Evolutionary conservation across 2,329 filamentous ascomycete species (phyloP).

Genomic region (Sarocladium strictum): DNA sequence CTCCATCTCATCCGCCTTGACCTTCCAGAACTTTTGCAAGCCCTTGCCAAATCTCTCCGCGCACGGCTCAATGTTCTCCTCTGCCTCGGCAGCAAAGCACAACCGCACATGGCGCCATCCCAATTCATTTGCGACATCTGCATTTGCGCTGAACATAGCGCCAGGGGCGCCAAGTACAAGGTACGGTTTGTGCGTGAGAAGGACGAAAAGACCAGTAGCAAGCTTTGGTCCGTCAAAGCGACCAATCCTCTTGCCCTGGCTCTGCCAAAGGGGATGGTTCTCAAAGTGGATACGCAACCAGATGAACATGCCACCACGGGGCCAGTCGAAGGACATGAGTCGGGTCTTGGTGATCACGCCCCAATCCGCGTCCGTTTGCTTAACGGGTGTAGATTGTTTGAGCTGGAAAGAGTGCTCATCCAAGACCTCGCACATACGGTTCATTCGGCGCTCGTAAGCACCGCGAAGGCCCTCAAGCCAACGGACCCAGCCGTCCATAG

Average conservation of each 20-base stretch:
- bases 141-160: conserved; percentile 63
- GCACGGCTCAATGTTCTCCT: conserved; percentile 58
- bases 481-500: conserved; percentile 78
- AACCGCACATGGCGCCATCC: conserved; percentile 71
- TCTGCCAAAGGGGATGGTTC: conserved; percentile 61
- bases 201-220: conserved; percentile 62
- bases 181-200: conserved; percentile 63
- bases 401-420: conserved; percentile 62
- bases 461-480: conserved; percentile 84
- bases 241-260: conserved; percentile 22
- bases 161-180: conserved; percentile 68
- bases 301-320: conserved; percentile 86
- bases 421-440: conserved; percentile 66
- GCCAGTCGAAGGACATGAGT: conserved; percentile 72
- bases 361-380: conserved; percentile 53
- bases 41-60: conserved; percentile 62
- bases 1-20: conserved; percentile 64
- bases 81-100: conserved; percentile 81
- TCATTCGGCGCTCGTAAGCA: conserved; percentile 81
- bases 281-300: conserved; percentile 73
- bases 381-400: conserved; percentile 50
- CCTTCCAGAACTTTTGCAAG: conserved; percentile 68
- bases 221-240: conserved; percentile 51
- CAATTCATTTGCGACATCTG: conserved; percentile 47
- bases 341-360: conserved; percentile 67